Evolutionary conservation across 73 alveolate species (phyloP).

Genomic region (Paramecium pentaurelia): DNA sequence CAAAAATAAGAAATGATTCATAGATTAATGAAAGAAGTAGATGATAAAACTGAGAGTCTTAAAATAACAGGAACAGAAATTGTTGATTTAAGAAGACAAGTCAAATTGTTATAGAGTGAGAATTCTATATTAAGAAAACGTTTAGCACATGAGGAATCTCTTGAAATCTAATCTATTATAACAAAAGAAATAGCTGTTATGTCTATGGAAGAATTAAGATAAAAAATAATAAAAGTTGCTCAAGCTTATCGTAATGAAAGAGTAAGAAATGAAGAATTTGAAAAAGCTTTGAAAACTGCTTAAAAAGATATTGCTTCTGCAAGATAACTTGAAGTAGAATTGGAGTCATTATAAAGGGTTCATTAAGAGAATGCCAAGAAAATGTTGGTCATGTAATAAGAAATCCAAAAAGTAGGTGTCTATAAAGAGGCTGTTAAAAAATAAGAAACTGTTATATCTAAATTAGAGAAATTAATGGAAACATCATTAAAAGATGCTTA

Average conservation of each 20-base stretch:
- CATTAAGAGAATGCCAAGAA: slow-evolving; percentile 89
- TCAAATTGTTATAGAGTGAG: slow-evolving; percentile 95
- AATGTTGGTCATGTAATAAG: slow-evolving; percentile 84
- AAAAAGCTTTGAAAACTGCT: slow-evolving; percentile 94
- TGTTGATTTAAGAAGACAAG: slow-evolving; percentile 95
- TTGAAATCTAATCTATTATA: slow-evolving; percentile 91
- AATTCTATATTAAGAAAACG: slow-evolving; percentile 94
- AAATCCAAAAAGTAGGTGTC: slow-evolving; percentile 85
- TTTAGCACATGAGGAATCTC: slow-evolving; percentile 94
- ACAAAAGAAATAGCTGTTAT: slow-evolving; percentile 94
- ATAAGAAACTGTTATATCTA: slow-evolving; percentile 96
- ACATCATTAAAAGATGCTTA: slow-evolving; percentile 80
- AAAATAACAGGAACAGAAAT: slow-evolving; percentile 97
- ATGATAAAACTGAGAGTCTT: slow-evolving; percentile 95
- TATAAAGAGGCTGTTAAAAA: slow-evolving; percentile 97
- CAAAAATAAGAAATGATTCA: slow-evolving; percentile 97
- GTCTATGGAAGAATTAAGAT: slow-evolving; percentile 95
- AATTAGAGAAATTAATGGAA: slow-evolving; percentile 93
- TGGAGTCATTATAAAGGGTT: slow-evolving; percentile 90
- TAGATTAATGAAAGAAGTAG: slow-evolving; percentile 98
- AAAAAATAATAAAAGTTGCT: slow-evolving; percentile 95
- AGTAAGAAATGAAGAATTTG: slow-evolving; percentile 96
- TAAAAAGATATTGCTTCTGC: slow-evolving; percentile 96
- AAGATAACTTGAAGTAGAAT: slow-evolving; percentile 89
- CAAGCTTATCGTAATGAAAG: slow-evolving; percentile 98